phyloP scores from a whole-genome alignment of 2,329 filamentous ascomycete species.

The Monosporascus sp. region DNA sequence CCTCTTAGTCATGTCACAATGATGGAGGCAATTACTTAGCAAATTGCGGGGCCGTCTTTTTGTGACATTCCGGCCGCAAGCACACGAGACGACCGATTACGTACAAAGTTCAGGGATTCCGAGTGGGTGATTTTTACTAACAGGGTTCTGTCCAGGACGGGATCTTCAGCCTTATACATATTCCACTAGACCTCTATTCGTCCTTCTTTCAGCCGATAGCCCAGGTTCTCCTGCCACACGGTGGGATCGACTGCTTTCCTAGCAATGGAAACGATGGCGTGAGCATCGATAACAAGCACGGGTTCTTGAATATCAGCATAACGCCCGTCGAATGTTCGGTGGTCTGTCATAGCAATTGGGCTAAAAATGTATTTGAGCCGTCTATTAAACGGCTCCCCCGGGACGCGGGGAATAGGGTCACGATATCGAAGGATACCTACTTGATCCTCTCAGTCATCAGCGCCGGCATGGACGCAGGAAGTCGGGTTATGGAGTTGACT shows the following conservation, averaged over 20 bases:
- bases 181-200: slow-evolving; percentile 73
- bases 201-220: slow-evolving; percentile 82
- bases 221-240: slow-evolving; percentile 71
- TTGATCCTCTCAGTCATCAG: slow-evolving; percentile 86
- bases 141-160: slow-evolving; percentile 60
- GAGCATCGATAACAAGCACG: slow-evolving; percentile 55
- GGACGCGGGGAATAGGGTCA: slow-evolving; percentile 50
- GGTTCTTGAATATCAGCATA: slow-evolving; percentile 89
- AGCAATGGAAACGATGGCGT: slow-evolving; percentile 39
- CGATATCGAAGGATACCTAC: slow-evolving; percentile 78
- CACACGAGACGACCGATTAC: not conserved
- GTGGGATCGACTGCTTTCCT: slow-evolving; percentile 29
- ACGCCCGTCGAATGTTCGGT: slow-evolving; percentile 91
- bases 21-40: too few relatives aligned
- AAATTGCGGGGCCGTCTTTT: too few relatives aligned
- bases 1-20: not conserved
- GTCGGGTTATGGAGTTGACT: slow-evolving; percentile 85
- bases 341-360: slow-evolving; percentile 75
- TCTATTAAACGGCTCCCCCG: slow-evolving; percentile 59
- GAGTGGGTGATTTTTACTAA: slow-evolving; percentile 9
- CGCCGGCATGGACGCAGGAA: slow-evolving; percentile 84
- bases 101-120: not conserved
- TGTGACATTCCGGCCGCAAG: not conserved
- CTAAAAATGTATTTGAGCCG: slow-evolving; percentile 70
- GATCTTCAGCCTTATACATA: slow-evolving; percentile 82